A percentile compares a stretch with the other conserved stretches of the same genome.
phyloP scores from a whole-genome alignment of 345 rosid species.

The Citrus australasica region DNA sequence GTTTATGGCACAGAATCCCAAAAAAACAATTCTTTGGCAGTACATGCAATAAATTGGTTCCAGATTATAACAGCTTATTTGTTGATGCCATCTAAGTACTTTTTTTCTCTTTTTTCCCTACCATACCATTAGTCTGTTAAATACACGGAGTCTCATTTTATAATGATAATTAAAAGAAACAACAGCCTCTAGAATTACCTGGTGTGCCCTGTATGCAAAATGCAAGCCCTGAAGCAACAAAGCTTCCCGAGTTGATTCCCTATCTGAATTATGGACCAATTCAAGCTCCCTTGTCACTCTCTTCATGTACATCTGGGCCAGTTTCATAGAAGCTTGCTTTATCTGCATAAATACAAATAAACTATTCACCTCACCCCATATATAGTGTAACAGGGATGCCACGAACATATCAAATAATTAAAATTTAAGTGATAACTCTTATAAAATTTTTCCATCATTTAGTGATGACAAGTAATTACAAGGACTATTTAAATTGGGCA shows the following conservation, averaged over 20 bases:
- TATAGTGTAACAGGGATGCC: background rate
- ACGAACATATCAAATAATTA: background rate
- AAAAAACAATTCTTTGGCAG: background rate
- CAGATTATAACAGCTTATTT: background rate
- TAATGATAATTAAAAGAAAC: background rate
- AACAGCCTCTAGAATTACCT: constrained; percentile 39
- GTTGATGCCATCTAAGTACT: background rate
- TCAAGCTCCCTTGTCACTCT: constrained; percentile 77
- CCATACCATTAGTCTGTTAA: background rate
- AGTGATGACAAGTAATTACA: background rate
- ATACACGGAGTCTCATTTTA: background rate
- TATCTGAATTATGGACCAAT: constrained; percentile 44
- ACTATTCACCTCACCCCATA: background rate
- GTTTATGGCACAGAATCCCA: background rate
- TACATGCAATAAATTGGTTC: background rate
- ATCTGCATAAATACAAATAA: constrained; percentile 42
- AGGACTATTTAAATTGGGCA: background rate
- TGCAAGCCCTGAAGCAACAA: constrained; percentile 78
- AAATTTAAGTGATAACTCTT: background rate
- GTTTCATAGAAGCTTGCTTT: constrained; percentile 63
- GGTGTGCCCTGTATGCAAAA: constrained; percentile 76
- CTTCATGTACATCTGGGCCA: constrained; percentile 73
- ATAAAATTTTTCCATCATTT: background rate
- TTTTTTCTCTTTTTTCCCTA: background rate
- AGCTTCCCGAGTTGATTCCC: constrained; percentile 69